phyloP scores from a whole-genome alignment of 345 rosid genomes.

The Gossypium stocksii region DNA sequence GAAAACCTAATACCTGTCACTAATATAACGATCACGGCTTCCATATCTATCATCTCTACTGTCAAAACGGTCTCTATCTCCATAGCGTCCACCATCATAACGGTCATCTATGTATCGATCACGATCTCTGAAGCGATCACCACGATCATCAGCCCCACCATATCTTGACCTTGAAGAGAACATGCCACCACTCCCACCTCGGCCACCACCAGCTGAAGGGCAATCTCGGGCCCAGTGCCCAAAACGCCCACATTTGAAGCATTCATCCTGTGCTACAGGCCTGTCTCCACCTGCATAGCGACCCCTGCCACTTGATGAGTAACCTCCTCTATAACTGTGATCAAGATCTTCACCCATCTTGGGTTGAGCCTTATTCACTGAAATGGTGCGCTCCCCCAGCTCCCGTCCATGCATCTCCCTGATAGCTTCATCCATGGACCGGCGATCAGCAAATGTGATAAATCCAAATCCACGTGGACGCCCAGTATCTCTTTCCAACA shows the following conservation, averaged over 20 bases:
- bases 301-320: constrained; percentile 64
- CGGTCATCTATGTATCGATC: constrained; percentile 91
- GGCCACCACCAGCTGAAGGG: constrained; percentile 77
- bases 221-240: constrained; percentile 99
- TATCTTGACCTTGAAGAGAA: constrained; percentile 72
- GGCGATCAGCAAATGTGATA: constrained; percentile 83
- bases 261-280: constrained; percentile 76
- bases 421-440: constrained; percentile 95
- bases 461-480: constrained; percentile 98
- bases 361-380: constrained; percentile 98
- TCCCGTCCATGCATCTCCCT: constrained; percentile 96
- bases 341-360: constrained; percentile 75
- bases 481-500: constrained; percentile 93
- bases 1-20: constrained; percentile 58
- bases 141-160: constrained; percentile 68
- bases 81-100: constrained; percentile 78
- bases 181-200: constrained; percentile 65
- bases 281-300: constrained; percentile 67
- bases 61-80: constrained; percentile 83
- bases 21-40: constrained; percentile 63
- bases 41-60: constrained; percentile 61
- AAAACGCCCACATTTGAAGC: constrained; percentile 88
- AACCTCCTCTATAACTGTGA: constrained; percentile 79
- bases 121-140: constrained; percentile 72
- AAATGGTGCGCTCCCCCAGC: constrained; percentile 77